Base-by-base conservation (phyloP, 2,329 filamentous ascomycete genomes). In the Colletotrichum tofieldiae region DNA sequence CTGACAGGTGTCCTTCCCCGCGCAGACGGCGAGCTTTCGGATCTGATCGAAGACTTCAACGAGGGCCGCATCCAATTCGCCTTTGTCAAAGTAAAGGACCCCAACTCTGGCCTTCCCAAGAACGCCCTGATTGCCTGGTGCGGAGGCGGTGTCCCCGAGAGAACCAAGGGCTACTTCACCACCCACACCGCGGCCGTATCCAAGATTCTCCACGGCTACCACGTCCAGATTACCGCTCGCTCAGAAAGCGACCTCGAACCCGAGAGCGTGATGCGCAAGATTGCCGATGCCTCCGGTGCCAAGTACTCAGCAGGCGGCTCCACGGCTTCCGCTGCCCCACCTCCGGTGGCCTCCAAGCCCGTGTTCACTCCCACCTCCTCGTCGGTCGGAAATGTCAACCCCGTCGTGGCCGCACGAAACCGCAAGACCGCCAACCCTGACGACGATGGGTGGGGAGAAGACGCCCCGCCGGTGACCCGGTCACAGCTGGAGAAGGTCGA, bases 111-210 rank as follows among this genome's bases (percentile, higher is more conserved):
- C 29, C 90, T 99, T 20, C 95, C 96, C 61, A 99, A 99, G 86
- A 93, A 92, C 81, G 94, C 97, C 72, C 88, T 99, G 76, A 94
- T 99, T 80, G 95, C 93, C 76, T 99, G 96, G 93, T 99, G 96
- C 82, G 96, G 96, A 76, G 96, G 97, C 80, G 96, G 96, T 77
- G 96, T 99, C 20, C 96, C 96, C n/a, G 96, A 99, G 84, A 89
- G 96, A 78, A 98, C 96, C 73, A 99, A 98, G 85, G 96, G 96
- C 75, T 98, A 98, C 84, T 99, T 99, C 81, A 98, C 94, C 76
- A 98, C 95, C 84, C 96, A 99, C 84, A 86, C 96, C 59, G 92
- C 93, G 73, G 93, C 94, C 59, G 95, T 98, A 47, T 92, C 95
- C 74, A 98, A 98, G 84, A 88, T 98, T 76, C 90, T 99, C 52